Evolutionary conservation across 176 grass and related monocot species (phyloP), one percentile per base, ranked within the genome.

Genomic region (Bromus sterilis): DNA sequence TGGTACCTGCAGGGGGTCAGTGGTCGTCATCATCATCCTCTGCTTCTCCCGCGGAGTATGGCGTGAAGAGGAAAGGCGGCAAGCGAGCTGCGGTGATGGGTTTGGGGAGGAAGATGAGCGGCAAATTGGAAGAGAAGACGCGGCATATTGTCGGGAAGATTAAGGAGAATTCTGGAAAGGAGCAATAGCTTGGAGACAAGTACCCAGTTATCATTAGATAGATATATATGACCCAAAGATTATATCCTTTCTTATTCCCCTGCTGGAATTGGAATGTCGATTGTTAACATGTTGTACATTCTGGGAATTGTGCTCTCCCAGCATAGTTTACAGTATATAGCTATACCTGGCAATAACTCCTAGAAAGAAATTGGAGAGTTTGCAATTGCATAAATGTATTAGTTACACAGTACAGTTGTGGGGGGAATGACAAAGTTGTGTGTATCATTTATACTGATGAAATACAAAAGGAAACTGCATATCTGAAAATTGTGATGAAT

Each of bases 121-220:
- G 75, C 81, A 97, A 93, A 71, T 64, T 97, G 75, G 94, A 90
- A 82, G 94, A 93, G 53, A 97, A 93, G 75, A 18, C 86, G n/a
- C 71, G 84, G 44, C 83, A 82, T 80, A 80, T 97, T 48, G 86
- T 97, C 4, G 91, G 89, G 23, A 97, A 93, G 77, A 89, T 97
- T 48, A 82, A 84, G 51, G 94, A 93, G 59, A 96, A 91, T 60
- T 73, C 77, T 57, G 6, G 51, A 56, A 4, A 93, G 75, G 71
- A 84, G 44, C 26, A 67, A 60, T 59, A 59, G 23, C 44, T 8
- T 71, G 63, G 57, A 83, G 13, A 64, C 23, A 26, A 63, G 29
- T 3, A 57, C 49, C 48, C 49, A 53, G 18, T 53, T 53, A 53
- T n/a, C n/a, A 20, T 53, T 53, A 53, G 49, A 53, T n/a, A 53